phyloP scores from a whole-genome alignment of 108 stramenopile genomes.

The Thalassiosira profunda region DNA sequence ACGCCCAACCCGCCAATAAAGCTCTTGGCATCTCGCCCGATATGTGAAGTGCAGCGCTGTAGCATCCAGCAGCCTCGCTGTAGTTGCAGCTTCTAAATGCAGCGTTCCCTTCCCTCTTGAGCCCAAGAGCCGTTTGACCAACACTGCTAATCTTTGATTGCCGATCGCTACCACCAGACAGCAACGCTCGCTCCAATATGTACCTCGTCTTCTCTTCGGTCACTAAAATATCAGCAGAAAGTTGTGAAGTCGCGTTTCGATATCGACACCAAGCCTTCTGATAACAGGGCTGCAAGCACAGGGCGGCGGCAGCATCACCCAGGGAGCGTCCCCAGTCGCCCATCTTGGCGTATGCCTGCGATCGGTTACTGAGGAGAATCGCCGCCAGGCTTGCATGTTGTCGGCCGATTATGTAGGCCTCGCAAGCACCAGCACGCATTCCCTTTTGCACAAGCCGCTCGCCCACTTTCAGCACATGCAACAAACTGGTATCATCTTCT shows the following conservation, averaged over 20 bases:
- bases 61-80: constrained; percentile 4
- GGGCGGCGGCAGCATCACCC: constrained; percentile 30
- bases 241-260: too few relatives aligned
- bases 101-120: constrained; percentile 21
- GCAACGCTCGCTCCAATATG: constrained; percentile 9
- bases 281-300: constrained; percentile 19
- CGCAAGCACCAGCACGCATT: constrained; percentile 14
- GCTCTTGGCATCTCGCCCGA: constrained; percentile 13
- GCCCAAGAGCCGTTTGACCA: constrained; percentile 1
- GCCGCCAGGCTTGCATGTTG: constrained; percentile 5
- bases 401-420: constrained; percentile 13
- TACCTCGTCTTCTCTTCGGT: too few relatives aligned
- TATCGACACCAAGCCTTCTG: constrained; percentile 31
- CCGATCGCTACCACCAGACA: constrained; percentile 1
- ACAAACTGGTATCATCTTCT: not conserved
- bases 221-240: too few relatives aligned
- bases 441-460: constrained; percentile 19
- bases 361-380: constrained; percentile 22
- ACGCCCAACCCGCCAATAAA: constrained; percentile 11
- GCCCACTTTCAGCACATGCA: constrained; percentile 2
- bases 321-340: constrained; percentile 18
- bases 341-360: constrained; percentile 20
- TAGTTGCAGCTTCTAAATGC: constrained; percentile 11
- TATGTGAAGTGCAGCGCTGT: constrained; percentile 16
- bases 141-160: not conserved